These are phyloP conservation scores for Dendrocalamus latiflorus DNA, from an alignment of 202 grass and related monocot species.

Conservation along the genomic window DNA sequence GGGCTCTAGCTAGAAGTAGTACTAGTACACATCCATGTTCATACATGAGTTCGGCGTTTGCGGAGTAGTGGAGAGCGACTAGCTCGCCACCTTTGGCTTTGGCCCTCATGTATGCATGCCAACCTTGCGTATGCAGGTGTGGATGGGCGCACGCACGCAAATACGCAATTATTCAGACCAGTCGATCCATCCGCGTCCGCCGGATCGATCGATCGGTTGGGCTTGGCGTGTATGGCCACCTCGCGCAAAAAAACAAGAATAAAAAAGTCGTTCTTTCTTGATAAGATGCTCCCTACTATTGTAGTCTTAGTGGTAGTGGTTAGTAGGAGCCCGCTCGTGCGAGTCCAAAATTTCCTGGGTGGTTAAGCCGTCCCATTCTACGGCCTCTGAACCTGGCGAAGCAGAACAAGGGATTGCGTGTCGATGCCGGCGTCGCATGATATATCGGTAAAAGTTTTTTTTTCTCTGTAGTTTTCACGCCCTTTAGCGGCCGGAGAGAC, in stretches of 20 bases:
- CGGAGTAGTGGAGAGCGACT: constrained; percentile 3
- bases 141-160: background rate
- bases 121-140: background rate
- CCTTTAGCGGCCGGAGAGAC: background rate
- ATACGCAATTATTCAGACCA: background rate
- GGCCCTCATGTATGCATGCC: background rate
- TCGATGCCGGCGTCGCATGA: too few relatives aligned
- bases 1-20: background rate
- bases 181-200: too few relatives aligned
- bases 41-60: background rate
- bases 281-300: background rate
- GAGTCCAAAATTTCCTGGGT: background rate
- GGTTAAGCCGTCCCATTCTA: constrained; percentile 17
- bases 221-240: background rate
- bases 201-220: background rate
- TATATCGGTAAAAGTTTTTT: background rate
- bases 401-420: background rate
- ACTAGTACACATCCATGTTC: background rate
- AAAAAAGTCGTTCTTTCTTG: background rate
- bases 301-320: background rate
- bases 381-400: background rate
- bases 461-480: background rate
- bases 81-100: background rate
- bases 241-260: too few relatives aligned
- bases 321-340: background rate